phyloP scores from a whole-genome alignment of 1,284 basidiomycete species.

The Earliella scabrosa region DNA sequence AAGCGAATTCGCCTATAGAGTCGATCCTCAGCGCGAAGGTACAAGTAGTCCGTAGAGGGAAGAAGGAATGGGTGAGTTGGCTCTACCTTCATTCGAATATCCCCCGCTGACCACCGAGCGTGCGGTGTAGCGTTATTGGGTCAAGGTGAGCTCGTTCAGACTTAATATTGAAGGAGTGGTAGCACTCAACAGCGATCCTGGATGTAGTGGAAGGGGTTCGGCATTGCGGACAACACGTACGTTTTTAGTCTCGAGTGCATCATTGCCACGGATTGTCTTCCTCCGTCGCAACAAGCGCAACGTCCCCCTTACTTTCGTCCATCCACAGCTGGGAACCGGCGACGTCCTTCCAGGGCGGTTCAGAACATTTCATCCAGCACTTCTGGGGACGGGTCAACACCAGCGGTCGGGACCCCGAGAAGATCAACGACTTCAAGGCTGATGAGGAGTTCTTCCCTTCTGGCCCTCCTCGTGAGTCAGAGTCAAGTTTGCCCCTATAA shows the following conservation, averaged over 20 bases:
- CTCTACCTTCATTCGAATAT: neutral
- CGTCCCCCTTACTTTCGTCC: neutral
- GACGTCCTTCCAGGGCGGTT: slow-evolving; percentile 58
- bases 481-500: neutral
- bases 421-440: slow-evolving; percentile 52
- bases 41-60: slow-evolving; percentile 43
- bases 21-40: slow-evolving; percentile 52
- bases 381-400: slow-evolving; percentile 66
- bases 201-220: slow-evolving; percentile 71
- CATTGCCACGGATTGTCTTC: too few species aligned
- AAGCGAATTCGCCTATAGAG: slow-evolving; percentile 42
- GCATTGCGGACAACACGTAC: slow-evolving; percentile 66
- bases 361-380: slow-evolving; percentile 55
- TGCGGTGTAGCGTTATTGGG: slow-evolving; percentile 54
- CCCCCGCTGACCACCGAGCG: neutral
- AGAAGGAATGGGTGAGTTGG: slow-evolving; percentile 47
- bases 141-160: slow-evolving; percentile 71
- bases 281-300: neutral
- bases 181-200: too few species aligned
- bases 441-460: slow-evolving; percentile 58
- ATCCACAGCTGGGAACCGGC: slow-evolving; percentile 67
- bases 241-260: too few species aligned
- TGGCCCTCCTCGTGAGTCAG: slow-evolving; percentile 58
- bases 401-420: slow-evolving; percentile 52
- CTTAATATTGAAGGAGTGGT: too few species aligned